These are phyloP conservation scores for Aspergillus sp. DNA, from an alignment of 2,329 filamentous ascomycete species.

Conservation along the genomic window DNA sequence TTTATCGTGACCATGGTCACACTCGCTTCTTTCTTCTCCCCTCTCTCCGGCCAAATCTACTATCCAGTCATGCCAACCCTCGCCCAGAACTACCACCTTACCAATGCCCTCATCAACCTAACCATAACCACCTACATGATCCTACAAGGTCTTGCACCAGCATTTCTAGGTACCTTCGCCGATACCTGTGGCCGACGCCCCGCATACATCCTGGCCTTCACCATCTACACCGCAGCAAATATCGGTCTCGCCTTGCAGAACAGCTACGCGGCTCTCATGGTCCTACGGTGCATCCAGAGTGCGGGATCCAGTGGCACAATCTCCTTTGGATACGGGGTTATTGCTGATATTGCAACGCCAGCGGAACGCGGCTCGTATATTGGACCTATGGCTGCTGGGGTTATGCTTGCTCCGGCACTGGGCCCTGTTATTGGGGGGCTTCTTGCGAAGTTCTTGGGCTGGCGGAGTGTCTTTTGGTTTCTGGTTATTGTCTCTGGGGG, in stretches of 20 bases:
- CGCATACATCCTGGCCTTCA: slow-evolving; percentile 59
- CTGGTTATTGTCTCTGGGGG: slow-evolving; percentile 52
- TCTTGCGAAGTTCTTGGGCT: slow-evolving; percentile 63
- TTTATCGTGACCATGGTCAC: slow-evolving; percentile 40
- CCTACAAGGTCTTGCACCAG: slow-evolving; percentile 62
- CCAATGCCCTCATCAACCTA: slow-evolving; percentile 44
- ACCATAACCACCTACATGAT: slow-evolving; percentile 55
- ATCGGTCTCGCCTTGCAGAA: slow-evolving; percentile 39
- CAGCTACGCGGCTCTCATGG: slow-evolving; percentile 34
- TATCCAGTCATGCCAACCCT: slow-evolving; percentile 32
- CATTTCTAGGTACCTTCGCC: slow-evolving; percentile 61
- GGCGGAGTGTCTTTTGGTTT: slow-evolving; percentile 71
- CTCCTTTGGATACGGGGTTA: slow-evolving; percentile 69
- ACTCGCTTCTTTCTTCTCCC: slow-evolving; percentile 39
- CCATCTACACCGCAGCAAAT: slow-evolving; percentile 40
- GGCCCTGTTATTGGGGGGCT: slow-evolving; percentile 65
- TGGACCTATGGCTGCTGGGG: slow-evolving; percentile 60
- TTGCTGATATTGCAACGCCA: slow-evolving; percentile 69
- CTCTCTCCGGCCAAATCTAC: slow-evolving; percentile 31
- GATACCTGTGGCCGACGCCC: slow-evolving; percentile 63
- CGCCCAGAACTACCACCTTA: slow-evolving; percentile 39
- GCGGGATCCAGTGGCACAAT: slow-evolving; percentile 64
- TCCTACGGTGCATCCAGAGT: slow-evolving; percentile 39
- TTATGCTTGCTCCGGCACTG: slow-evolving; percentile 52
- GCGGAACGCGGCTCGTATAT: slow-evolving; percentile 73